Evolutionary conservation across 371 early-diverging fungal genomes (phyloP).

Genomic region (Actinomucor elegans): DNA sequence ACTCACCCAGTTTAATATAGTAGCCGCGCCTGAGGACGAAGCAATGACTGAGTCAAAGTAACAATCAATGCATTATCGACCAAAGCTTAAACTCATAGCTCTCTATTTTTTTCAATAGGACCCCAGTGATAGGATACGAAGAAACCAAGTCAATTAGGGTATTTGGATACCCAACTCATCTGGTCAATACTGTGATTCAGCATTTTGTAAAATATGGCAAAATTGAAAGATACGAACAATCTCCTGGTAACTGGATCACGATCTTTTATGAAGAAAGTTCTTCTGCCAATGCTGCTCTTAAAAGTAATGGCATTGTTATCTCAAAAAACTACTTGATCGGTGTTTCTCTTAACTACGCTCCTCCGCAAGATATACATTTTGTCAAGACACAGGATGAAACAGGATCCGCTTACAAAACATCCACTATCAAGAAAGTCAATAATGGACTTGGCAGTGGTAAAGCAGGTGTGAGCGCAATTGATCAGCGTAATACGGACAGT

Average conservation of each 20-base stretch:
- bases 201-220: constrained; percentile 35
- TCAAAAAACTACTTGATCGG: constrained; percentile 10
- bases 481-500: background rate
- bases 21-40: background rate
- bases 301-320: constrained; percentile 30
- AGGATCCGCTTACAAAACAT: too few species aligned
- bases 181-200: constrained; percentile 24
- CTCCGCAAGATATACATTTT: background rate
- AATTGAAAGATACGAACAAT: constrained; percentile 26
- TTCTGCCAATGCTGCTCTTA: constrained; percentile 31
- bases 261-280: constrained; percentile 30
- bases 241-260: constrained; percentile 39
- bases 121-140: too few species aligned
- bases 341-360: background rate
- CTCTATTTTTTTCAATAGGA: too few species aligned
- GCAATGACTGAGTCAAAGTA: too few species aligned
- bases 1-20: too few species aligned
- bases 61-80: too few species aligned
- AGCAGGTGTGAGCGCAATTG: constrained; percentile 10
- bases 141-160: constrained; percentile 24
- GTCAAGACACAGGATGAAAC: too few species aligned
- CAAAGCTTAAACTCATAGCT: too few species aligned
- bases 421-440: background rate
- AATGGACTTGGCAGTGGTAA: constrained; percentile 15
- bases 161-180: constrained; percentile 39